Base-by-base conservation (phyloP, 345 rosid species). In the Eucalyptus regnans region DNA sequence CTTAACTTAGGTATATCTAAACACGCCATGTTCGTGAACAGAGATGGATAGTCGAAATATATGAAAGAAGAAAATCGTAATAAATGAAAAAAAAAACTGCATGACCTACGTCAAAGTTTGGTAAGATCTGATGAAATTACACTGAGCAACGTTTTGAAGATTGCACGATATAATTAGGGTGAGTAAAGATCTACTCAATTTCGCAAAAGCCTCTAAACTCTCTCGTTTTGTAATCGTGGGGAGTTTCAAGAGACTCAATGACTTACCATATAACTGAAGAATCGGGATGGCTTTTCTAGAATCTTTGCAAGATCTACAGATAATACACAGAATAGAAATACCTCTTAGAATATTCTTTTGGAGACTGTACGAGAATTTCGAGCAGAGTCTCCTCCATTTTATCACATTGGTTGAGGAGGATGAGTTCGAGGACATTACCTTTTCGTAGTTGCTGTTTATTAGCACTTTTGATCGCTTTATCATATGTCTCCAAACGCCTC, bases 391-490 rank as follows among this genome's bases (percentile, higher is more conserved):
- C 31, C 66, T 60, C 29, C 31, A 8, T 60, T 27, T 60, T 25
- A 60, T 1, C 1, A 60, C 16, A 60, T 60, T 60, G 66, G 31
- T 12, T 12, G 66, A 60, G 31, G 66, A 60, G 66, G 66, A 60
- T 60, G 4, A 60, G 27, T 12, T 60, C 66, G 4, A 60, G 4
- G 16, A 13, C 66, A 3, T 60, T 60, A 60, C 66, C 54, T 51
- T 51, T 4, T 51, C 22, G 54, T 31, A 5, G 14, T 54, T 25
- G 58, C 54, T 54, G 58, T 54, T 0, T 7, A 20, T 52, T 4
- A 52, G 9, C 58, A 54, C 25, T 23, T 56, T 12, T 23, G 29
- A 23, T 22, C 0, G 2, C 0, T 5, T 0, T 0, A 1, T 60
- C 66, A 60, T 60, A 60, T 12, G 11, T 25, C 66, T 27, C 14